These are phyloP conservation scores for Dendryphion nanum DNA, from an alignment of 2,329 filamentous ascomycete species.

Conservation along the genomic window DNA sequence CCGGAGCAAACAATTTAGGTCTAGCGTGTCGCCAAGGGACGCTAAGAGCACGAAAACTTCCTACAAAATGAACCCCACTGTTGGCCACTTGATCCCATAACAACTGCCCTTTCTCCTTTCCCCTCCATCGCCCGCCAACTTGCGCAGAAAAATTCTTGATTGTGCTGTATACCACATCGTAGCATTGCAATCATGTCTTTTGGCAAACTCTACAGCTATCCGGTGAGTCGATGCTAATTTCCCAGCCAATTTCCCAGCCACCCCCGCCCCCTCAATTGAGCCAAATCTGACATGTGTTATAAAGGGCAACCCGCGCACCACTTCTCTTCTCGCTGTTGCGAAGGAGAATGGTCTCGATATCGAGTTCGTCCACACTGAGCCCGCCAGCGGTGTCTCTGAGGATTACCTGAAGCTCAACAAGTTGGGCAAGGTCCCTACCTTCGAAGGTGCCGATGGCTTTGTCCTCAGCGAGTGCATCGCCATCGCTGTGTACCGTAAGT, in stretches of 20 bases:
- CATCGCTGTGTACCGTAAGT: constrained; percentile 94
- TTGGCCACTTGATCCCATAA: constrained; percentile 17
- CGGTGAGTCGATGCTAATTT: constrained; percentile 66
- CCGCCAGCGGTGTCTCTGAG: constrained; percentile 60
- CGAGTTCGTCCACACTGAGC: constrained; percentile 73
- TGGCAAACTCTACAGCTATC: constrained; percentile 91
- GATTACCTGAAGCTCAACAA: constrained; percentile 86
- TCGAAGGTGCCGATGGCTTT: constrained; percentile 89
- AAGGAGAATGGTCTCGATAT: constrained; percentile 97
- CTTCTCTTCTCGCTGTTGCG: constrained; percentile 84
- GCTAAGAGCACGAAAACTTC: background rate
- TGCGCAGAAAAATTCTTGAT: constrained; percentile 24
- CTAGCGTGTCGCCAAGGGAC: constrained; percentile 1
- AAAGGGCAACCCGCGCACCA: constrained; percentile 86
- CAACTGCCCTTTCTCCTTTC: constrained; percentile 19
- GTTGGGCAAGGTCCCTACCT: constrained; percentile 89
- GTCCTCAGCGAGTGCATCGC: constrained; percentile 86
- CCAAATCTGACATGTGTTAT: constrained; percentile 18
- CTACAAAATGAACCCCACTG: constrained; percentile 16
- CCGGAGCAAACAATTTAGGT: too few relatives aligned
- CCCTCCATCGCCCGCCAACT: constrained; percentile 2
- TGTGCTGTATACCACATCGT: constrained; percentile 23
- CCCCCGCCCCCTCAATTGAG: too few relatives aligned
- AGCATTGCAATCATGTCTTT: constrained; percentile 73
- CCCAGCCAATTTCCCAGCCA: too few relatives aligned